Evolutionary conservation across 2,329 filamentous ascomycete species (phyloP).

Genomic region (Talaromyces sp.): DNA sequence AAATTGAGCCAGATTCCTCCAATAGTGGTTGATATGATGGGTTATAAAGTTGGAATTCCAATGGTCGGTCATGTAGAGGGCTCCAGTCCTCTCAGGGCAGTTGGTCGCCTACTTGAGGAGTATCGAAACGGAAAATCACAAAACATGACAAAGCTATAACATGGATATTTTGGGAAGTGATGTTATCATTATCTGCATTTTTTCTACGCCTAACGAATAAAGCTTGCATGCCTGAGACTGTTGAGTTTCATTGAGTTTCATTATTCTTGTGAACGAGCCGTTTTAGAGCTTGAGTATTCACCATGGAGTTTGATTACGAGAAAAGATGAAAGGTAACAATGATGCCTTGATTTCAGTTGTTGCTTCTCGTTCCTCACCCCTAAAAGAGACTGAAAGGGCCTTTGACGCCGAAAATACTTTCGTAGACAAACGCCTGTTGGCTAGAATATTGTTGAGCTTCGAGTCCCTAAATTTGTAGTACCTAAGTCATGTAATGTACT

Average conservation of each 20-base stretch:
- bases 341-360: no score
- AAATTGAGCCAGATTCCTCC: neutral
- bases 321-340: no score
- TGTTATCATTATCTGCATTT: neutral
- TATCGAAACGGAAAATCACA: neutral
- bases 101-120: neutral
- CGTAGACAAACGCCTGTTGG: no score
- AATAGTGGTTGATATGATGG: conserved; percentile 6
- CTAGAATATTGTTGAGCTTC: no score
- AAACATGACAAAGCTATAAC: neutral
- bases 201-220: neutral
- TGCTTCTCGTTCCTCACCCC: no score
- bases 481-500: no score
- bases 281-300: no score
- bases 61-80: conserved; percentile 7
- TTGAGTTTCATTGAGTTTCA: neutral
- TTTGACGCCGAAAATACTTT: no score
- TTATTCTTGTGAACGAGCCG: neutral
- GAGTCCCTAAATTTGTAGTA: no score
- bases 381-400: no score
- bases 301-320: neutral
- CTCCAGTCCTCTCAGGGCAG: neutral
- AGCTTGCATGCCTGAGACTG: neutral
- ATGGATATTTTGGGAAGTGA: no score
- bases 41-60: conserved; percentile 4